phyloP scores from a whole-genome alignment of 306 rosid species.

The Fragaria nilgerrensis region DNA sequence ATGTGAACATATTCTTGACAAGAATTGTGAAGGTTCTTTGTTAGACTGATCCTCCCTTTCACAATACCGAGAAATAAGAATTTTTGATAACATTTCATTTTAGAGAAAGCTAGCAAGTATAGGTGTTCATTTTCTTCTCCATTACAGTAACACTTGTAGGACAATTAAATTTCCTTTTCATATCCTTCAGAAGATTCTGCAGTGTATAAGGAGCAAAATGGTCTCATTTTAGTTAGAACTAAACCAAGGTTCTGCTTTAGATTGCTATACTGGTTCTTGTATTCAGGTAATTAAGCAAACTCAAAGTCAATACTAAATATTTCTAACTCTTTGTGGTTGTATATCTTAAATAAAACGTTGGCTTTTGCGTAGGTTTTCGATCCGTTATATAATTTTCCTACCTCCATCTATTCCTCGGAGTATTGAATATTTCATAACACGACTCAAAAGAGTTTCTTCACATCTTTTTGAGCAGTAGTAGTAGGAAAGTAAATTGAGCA shows the following conservation, averaged over 20 bases:
- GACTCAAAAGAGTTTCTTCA: neutral
- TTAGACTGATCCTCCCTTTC: neutral
- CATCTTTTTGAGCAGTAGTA: neutral
- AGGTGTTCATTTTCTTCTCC: neutral
- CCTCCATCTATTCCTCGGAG: too few species aligned
- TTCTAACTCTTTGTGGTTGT: neutral
- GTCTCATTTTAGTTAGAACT: neutral
- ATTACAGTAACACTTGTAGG: conserved; percentile 30
- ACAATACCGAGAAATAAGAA: neutral
- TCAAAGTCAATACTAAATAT: too few species aligned
- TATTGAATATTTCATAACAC: neutral
- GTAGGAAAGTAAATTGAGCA: neutral
- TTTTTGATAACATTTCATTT: neutral
- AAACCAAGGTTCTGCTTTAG: conserved; percentile 1
- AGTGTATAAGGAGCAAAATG: too few species aligned
- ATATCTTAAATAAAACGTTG: neutral
- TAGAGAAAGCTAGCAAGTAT: neutral
- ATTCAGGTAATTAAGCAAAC: neutral
- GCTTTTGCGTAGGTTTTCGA: neutral
- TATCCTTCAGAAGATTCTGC: too few species aligned
- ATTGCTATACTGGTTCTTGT: neutral
- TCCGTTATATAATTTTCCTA: too few species aligned
- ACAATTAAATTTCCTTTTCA: too few species aligned
- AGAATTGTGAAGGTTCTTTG: neutral
- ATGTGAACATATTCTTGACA: neutral